Percentiles rank a stretch among this genome's conserved stretches.
Evolutionary conservation across 73 alveolate genomes (phyloP).

Genomic region (Breviolum minutum): DNA sequence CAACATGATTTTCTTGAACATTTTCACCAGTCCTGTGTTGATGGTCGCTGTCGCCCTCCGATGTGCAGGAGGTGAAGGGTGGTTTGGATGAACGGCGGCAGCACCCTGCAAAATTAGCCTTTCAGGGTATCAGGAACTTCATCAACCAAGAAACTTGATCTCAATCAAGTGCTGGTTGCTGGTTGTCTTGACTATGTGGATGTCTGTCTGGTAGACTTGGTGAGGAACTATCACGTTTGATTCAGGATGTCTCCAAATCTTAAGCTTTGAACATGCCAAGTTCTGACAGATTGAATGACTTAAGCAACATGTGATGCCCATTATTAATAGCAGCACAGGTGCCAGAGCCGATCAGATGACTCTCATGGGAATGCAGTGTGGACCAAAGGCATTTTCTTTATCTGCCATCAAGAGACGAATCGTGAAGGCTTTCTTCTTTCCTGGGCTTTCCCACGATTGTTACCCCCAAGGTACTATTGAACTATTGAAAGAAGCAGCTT

Average conservation of each 20-base stretch:
- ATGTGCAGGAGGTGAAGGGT: constrained; percentile 31
- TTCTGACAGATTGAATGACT: too few species aligned
- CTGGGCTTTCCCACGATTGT: too few species aligned
- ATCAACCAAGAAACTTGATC: constrained; percentile 38
- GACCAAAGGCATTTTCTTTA: too few species aligned
- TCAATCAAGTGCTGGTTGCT: background rate
- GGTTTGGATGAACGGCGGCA: constrained; percentile 92
- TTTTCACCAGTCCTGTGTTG: background rate
- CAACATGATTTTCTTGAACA: background rate
- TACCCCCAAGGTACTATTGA: too few species aligned
- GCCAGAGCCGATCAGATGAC: too few species aligned
- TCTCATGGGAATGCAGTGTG: too few species aligned
- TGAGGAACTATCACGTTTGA: background rate
- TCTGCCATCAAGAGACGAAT: too few species aligned
- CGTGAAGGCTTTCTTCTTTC: too few species aligned
- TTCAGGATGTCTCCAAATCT: background rate
- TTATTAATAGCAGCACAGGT: too few species aligned
- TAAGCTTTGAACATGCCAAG: background rate
- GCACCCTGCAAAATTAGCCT: constrained; percentile 85
- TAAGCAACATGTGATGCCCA: too few species aligned
- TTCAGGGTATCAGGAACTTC: constrained; percentile 82
- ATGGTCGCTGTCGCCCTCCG: background rate
- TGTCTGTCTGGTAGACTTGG: background rate
- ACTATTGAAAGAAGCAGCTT: too few species aligned
- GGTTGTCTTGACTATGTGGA: background rate